Evolutionary conservation across 139 green algal genomes (phyloP), one percentile per base, ranked within the genome.

Genomic region (Nannochloris sp.): DNA sequence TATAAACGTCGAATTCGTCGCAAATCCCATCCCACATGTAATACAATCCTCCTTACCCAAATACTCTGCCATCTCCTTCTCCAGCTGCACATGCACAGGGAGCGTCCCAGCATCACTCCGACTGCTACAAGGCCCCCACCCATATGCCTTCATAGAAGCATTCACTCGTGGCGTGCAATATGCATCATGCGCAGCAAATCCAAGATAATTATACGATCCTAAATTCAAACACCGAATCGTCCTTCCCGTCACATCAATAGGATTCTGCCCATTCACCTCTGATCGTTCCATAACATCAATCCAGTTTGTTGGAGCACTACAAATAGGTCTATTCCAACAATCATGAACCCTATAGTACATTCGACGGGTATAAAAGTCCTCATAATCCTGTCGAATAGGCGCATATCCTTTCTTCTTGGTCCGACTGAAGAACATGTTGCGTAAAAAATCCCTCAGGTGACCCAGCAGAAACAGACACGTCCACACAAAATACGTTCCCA

Each of bases 151-250:
- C 53, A 96, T 49, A 0, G 80, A 81, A 1, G 86, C 58, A 40
- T 89, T 56, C 5, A 95, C 92, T 0, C 82, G 67, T 0, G 87
- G 89, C 1, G 94, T 99, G 83, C 94, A 99, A 78, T 95, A 97
- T 26, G 73, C 58, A 66, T 99, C 93, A 17, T 70, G 12, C 4
- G 49, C 62, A 14, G 89, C 94, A 82, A 98, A 99, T 31, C 94
- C 94, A 17, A 99, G 82, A 69, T 99, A 99, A 79, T 99, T 99
- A 72, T 99, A 99, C 5, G 82, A 94, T 5, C 89, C 87, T 40
- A 99, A 78, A 77, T 99, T 99, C 6, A 99, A 77, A 78, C 88
- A 96, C 16, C 62, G 59, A 37, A 50, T 58, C 0, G 45, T 76
- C 6, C 59, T 60, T 6, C 85, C 87, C 0, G 80, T 92, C n/a